phyloP scores from a whole-genome alignment of 306 rosid genomes.

The Abrus precatorius region DNA sequence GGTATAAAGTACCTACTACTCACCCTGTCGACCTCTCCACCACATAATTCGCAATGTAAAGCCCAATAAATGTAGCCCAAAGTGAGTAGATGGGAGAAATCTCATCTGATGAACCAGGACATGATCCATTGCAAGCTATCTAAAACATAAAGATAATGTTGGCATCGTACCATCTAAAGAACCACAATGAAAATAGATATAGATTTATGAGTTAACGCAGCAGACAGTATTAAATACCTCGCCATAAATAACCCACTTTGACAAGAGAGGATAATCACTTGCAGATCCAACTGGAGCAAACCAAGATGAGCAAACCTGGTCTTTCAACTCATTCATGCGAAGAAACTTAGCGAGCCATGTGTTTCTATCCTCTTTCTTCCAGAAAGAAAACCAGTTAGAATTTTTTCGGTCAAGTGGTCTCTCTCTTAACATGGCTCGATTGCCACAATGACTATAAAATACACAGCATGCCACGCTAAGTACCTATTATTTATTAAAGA shows the following conservation, averaged over 20 bases:
- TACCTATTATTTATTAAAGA: constrained; percentile 62
- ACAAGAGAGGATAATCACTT: constrained; percentile 95
- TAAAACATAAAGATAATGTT: constrained; percentile 51
- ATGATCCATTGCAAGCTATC: constrained; percentile 95
- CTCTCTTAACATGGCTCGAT: constrained; percentile 81
- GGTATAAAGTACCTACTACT: constrained; percentile 47
- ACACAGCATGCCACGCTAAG: constrained; percentile 98
- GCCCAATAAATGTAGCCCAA: constrained; percentile 98
- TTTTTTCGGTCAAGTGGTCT: constrained; percentile 60
- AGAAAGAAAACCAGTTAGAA: constrained; percentile 75
- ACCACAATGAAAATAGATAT: background rate
- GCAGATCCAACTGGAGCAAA: constrained; percentile 99
- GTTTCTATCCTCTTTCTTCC: constrained; percentile 85
- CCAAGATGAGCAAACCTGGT: constrained; percentile 97
- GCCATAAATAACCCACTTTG: constrained; percentile 98
- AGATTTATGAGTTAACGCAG: background rate
- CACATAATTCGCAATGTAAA: constrained; percentile 95
- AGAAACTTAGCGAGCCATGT: constrained; percentile 85
- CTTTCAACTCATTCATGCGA: constrained; percentile 87
- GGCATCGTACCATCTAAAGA: constrained; percentile 20
- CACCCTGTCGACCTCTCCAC: constrained; percentile 99
- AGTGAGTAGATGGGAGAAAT: constrained; percentile 95
- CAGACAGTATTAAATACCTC: constrained; percentile 68
- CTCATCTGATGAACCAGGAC: constrained; percentile 83
- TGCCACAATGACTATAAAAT: constrained; percentile 98